phyloP scores from a whole-genome alignment of 139 green algal genomes.

The Volvox reticuliferus region DNA sequence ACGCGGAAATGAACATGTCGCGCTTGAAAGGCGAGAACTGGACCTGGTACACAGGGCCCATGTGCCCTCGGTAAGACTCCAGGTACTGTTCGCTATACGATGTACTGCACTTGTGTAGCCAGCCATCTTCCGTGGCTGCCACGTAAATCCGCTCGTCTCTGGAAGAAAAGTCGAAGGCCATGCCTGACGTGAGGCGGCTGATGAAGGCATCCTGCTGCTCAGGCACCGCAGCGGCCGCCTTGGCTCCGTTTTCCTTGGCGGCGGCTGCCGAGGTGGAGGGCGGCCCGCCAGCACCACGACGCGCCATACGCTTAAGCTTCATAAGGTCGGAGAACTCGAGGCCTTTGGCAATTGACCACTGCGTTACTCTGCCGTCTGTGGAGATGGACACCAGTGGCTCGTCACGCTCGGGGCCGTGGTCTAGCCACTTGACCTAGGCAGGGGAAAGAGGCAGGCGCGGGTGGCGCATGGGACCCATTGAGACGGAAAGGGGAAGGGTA shows the following conservation, averaged over 20 bases:
- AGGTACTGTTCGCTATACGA: conserved; percentile 89
- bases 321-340: conserved; percentile 88
- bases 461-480: background rate
- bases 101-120: conserved; percentile 88
- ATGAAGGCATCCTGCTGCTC: conserved; percentile 82
- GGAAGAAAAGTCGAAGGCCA: conserved; percentile 87
- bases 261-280: conserved; percentile 11
- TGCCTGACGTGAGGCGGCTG: conserved; percentile 77
- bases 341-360: conserved; percentile 86
- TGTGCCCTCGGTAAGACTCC: conserved; percentile 83
- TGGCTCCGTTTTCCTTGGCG: conserved; percentile 10
- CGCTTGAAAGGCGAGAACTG: conserved; percentile 83
- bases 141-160: conserved; percentile 81
- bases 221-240: background rate
- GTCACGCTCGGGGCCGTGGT: conserved; percentile 75
- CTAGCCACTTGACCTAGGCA: conserved; percentile 74
- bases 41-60: conserved; percentile 82
- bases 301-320: conserved; percentile 80
- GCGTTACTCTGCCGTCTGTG: conserved; percentile 87
- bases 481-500: too few relatives aligned
- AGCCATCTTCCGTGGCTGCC: conserved; percentile 88
- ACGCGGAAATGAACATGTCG: conserved; percentile 80
- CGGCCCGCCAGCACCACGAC: conserved; percentile 34
- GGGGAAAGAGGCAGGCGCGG: background rate
- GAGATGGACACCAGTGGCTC: conserved; percentile 89